phyloP scores from a whole-genome alignment of 352 stramenopile genomes.

The Pythium biforme region DNA sequence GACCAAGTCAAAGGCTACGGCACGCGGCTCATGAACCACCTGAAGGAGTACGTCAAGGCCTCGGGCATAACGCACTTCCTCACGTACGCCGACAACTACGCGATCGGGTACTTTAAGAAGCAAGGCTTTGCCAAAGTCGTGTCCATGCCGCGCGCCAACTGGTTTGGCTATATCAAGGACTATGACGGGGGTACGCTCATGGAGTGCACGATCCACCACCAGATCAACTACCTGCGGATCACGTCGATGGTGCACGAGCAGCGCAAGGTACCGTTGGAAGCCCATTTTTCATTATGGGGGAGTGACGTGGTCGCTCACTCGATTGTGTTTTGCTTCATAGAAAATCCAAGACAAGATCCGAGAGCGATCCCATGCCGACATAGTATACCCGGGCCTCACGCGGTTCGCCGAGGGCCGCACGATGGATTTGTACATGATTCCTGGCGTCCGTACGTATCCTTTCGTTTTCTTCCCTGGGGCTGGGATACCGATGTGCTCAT shows the following conservation, averaged over 20 bases:
- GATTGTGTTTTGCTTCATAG: slow-evolving; percentile 27
- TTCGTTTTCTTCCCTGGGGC: not conserved
- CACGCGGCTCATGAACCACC: slow-evolving; percentile 99
- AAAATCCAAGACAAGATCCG: slow-evolving; percentile 85
- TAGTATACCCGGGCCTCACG: slow-evolving; percentile 71
- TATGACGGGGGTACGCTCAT: slow-evolving; percentile 99
- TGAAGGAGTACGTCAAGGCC: slow-evolving; percentile 96
- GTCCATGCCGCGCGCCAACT: slow-evolving; percentile 84
- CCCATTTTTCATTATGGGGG: not conserved
- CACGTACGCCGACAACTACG: slow-evolving; percentile 99
- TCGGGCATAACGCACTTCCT: slow-evolving; percentile 95
- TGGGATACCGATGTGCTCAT: not conserved
- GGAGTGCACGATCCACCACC: slow-evolving; percentile 98
- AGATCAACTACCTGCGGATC: slow-evolving; percentile 97
- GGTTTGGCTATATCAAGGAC: slow-evolving; percentile 99
- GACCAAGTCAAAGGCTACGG: slow-evolving; percentile 98
- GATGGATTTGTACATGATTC: slow-evolving; percentile 88
- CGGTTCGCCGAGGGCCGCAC: slow-evolving; percentile 76
- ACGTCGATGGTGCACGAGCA: slow-evolving; percentile 94
- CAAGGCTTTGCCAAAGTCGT: slow-evolving; percentile 92
- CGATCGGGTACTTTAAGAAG: slow-evolving; percentile 99
- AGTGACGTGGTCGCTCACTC: not conserved
- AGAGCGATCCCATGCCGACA: slow-evolving; percentile 63
- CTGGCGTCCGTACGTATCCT: slow-evolving; percentile 75
- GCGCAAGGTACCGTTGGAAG: slow-evolving; percentile 67